Conservation (phyloP, 331 rosid genomes). For the Phaseolus coccineus region DNA sequence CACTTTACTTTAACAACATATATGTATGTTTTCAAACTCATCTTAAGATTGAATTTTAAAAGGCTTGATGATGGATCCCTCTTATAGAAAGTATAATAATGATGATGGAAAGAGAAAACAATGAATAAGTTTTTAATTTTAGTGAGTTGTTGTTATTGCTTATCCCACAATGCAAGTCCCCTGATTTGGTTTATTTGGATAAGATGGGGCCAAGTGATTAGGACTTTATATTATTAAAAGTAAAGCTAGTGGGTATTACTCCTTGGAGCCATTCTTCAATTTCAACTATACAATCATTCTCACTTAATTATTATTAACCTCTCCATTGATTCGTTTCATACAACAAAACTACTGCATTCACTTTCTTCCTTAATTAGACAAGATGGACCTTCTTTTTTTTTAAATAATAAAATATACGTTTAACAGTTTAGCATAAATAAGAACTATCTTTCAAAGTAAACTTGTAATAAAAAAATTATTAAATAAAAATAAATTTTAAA, state of each 20-base stretch:
- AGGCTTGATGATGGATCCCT: background rate
- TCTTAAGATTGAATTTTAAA: too few species aligned
- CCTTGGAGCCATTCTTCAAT: slow-evolving; percentile 22
- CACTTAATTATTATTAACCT: slow-evolving; percentile 2
- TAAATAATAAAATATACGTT: background rate
- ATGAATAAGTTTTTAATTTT: background rate
- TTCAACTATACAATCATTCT: slow-evolving; percentile 38
- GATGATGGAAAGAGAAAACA: background rate
- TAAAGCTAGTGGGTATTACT: slow-evolving; percentile 11
- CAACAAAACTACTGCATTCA: slow-evolving; percentile 38
- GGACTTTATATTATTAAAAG: slow-evolving; percentile 27
- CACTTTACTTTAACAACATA: background rate
- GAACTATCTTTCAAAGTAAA: too few species aligned
- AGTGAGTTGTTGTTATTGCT: background rate
- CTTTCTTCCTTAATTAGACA: background rate
- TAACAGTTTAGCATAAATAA: background rate
- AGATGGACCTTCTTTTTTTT: too few species aligned
- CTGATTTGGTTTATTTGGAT: slow-evolving; percentile 44
- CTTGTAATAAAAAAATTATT: too few species aligned
- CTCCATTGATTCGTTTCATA: slow-evolving; percentile 61
- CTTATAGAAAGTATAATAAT: background rate
- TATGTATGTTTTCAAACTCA: background rate
- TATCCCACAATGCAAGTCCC: slow-evolving; percentile 15
- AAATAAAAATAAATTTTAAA: too few species aligned
- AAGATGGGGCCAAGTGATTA: slow-evolving; percentile 46